Evolutionary conservation across 345 rosid species (phyloP).

Genomic region (Sonneratia caseolaris): DNA sequence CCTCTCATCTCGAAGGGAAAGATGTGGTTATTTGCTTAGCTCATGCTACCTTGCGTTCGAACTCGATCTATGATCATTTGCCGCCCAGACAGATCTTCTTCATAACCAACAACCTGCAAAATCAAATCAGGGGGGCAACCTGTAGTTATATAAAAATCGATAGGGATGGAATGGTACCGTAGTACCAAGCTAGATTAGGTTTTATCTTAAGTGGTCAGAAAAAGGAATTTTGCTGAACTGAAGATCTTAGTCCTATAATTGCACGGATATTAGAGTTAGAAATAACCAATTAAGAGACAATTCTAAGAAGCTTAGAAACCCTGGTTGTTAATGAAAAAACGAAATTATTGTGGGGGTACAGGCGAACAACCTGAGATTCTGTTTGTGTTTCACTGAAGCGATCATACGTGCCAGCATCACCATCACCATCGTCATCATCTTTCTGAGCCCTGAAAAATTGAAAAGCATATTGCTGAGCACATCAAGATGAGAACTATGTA

Average conservation of each 20-base stretch:
- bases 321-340: not conserved
- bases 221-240: not conserved
- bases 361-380: slow-evolving; percentile 71
- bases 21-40: not conserved
- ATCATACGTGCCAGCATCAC: slow-evolving; percentile 32
- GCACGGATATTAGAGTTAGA: not conserved
- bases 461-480: slow-evolving; percentile 6
- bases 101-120: slow-evolving; percentile 79
- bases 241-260: not conserved
- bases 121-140: slow-evolving; percentile 4
- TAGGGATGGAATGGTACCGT: not conserved
- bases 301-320: not conserved
- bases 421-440: slow-evolving; percentile 28
- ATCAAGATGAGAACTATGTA: not conserved
- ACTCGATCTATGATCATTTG: slow-evolving; percentile 96
- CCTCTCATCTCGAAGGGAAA: not conserved
- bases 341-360: not conserved
- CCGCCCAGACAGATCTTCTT: slow-evolving; percentile 90
- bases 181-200: not conserved
- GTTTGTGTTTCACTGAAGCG: slow-evolving; percentile 94
- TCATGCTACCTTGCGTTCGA: slow-evolving; percentile 69
- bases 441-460: slow-evolving; percentile 29
- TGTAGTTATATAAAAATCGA: not conserved
- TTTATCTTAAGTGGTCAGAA: not conserved
- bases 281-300: not conserved